These are phyloP conservation scores for Biscogniauxia sp. DNA, from an alignment of 2,329 filamentous ascomycete species.

Conservation along the genomic window DNA sequence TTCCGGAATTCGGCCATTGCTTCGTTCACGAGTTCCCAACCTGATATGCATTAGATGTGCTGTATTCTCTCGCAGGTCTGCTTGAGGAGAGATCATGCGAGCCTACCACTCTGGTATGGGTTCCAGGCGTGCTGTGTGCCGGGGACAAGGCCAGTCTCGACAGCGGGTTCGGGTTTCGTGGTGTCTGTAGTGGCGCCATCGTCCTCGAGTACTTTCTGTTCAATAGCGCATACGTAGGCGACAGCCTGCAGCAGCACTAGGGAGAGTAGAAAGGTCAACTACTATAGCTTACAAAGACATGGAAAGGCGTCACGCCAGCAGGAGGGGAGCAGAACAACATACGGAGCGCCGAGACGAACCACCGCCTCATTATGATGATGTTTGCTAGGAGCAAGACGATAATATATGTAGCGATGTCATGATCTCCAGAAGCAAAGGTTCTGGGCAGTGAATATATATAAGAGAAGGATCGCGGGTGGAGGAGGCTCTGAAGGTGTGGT, in stretches of 20 bases:
- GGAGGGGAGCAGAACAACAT: conserved; percentile 22
- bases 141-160: conserved; percentile 26
- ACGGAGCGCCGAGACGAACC: conserved; percentile 32
- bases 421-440: conserved; percentile 23
- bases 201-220: conserved; percentile 29
- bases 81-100: not conserved
- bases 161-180: conserved; percentile 21
- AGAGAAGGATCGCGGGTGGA: conserved; percentile 4
- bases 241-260: conserved; percentile 33
- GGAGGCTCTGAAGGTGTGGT: conserved; percentile 4
- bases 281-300: not conserved
- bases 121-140: conserved; percentile 27
- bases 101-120: conserved; percentile 34
- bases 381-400: conserved; percentile 32
- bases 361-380: conserved; percentile 30
- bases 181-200: conserved; percentile 18
- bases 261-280: conserved; percentile 3
- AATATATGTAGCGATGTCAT: conserved; percentile 29
- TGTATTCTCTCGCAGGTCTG: not conserved
- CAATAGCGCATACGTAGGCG: conserved; percentile 22
- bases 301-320: not conserved
- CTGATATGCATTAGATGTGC: conserved; percentile 31
- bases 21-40: conserved; percentile 52
- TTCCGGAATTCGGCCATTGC: conserved; percentile 51
- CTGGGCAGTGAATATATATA: conserved; percentile 4